Conservation (phyloP, 2,329 filamentous ascomycete genomes). For the Trichoderma semiorbis region DNA sequence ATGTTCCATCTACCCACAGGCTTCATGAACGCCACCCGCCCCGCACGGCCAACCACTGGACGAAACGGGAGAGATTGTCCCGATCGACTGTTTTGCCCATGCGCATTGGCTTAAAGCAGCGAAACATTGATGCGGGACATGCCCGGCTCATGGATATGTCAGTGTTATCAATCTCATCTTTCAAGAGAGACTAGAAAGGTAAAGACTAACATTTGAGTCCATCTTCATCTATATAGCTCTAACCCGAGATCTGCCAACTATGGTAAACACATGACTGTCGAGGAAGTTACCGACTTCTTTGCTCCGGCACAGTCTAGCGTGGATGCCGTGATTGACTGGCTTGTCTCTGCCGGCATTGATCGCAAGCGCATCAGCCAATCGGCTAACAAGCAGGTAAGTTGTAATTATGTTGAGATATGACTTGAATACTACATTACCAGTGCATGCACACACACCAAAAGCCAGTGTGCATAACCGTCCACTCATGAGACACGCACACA, state of each 20-base stretch:
- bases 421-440: not conserved
- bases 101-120: conserved; percentile 36
- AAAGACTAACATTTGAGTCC: not conserved
- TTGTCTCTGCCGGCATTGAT: conserved; percentile 47
- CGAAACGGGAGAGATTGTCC: not conserved
- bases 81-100: conserved; percentile 35
- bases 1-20: not conserved
- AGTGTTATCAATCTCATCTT: not conserved
- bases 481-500: not conserved
- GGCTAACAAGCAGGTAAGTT: conserved; percentile 34
- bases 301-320: conserved; percentile 41
- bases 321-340: conserved; percentile 50
- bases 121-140: not conserved
- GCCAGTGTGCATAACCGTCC: not conserved
- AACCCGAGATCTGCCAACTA: not conserved
- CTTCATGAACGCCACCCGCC: not conserved
- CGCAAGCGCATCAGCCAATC: conserved; percentile 46
- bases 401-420: not conserved
- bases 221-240: not conserved
- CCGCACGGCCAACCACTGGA: conserved; percentile 11
- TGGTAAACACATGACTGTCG: conserved; percentile 7
- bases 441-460: not conserved
- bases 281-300: conserved; percentile 11
- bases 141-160: conserved; percentile 6
- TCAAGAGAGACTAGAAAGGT: not conserved